Conservation (phyloP, 768 basidiomycete genomes). For the Amanita subjunquillea region DNA sequence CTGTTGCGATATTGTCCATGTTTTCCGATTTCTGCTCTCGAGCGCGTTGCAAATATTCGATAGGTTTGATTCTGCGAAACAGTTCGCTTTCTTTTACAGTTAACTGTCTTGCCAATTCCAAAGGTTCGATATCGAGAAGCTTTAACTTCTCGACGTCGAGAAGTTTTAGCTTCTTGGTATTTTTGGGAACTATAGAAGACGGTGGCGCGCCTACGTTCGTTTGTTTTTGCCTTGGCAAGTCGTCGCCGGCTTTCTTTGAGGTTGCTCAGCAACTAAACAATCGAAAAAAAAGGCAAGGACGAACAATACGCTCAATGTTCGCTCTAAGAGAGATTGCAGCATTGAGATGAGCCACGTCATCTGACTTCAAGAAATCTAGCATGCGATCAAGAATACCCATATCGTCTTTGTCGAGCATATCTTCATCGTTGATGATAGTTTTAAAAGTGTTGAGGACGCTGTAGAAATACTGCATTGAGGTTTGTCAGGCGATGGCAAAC, state of each 20-base stretch:
- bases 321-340: conserved; percentile 69
- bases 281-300: conserved; percentile 18
- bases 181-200: conserved; percentile 63
- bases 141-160: conserved; percentile 55
- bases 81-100: conserved; percentile 84
- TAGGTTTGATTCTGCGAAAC: conserved; percentile 81
- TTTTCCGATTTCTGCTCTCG: conserved; percentile 66
- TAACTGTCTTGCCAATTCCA: conserved; percentile 87
- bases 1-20: conserved; percentile 75
- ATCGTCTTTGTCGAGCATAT: conserved; percentile 83
- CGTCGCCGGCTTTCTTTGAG: conserved; percentile 39
- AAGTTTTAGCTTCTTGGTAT: conserved; percentile 65
- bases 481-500: background rate
- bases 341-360: conserved; percentile 50
- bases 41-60: conserved; percentile 83
- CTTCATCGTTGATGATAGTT: conserved; percentile 77
- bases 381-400: conserved; percentile 72
- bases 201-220: conserved; percentile 57
- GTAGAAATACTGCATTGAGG: background rate
- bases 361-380: conserved; percentile 64
- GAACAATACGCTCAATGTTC: conserved; percentile 71
- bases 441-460: conserved; percentile 90
- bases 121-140: conserved; percentile 74
- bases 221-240: conserved; percentile 46
- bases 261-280: conserved; percentile 2